phyloP scores from a whole-genome alignment of 1,139 yeast genomes.

The Lipomyces yarrowii region DNA sequence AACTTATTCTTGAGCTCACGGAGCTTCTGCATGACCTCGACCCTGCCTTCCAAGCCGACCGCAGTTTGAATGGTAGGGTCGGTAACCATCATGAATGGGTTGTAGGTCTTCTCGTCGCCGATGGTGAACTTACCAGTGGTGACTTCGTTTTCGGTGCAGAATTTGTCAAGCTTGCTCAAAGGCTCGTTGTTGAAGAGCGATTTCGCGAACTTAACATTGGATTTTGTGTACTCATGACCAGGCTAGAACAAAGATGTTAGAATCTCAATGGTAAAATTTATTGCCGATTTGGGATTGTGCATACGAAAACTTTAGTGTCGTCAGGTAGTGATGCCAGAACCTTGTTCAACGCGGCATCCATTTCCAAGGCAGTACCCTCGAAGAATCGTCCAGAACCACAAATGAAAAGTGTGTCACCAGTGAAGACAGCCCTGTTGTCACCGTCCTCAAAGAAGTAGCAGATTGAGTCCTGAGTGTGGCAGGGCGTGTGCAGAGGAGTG shows the following conservation, averaged over 20 bases:
- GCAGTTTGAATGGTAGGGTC: constrained; percentile 59
- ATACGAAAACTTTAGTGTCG: constrained; percentile 61
- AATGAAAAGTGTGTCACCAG: constrained; percentile 92
- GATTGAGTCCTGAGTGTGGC: constrained; percentile 89
- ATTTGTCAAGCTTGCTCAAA: constrained; percentile 57
- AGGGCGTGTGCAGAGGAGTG: constrained; percentile 90
- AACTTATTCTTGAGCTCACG: constrained; percentile 66
- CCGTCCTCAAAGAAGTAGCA: constrained; percentile 77
- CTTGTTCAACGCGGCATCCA: constrained; percentile 69
- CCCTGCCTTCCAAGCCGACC: constrained; percentile 49
- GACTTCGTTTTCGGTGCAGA: constrained; percentile 57
- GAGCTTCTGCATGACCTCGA: constrained; percentile 63
- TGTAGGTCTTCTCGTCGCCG: constrained; percentile 75
- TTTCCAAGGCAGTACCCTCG: constrained; percentile 77
- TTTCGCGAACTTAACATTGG: constrained; percentile 75
- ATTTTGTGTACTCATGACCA: constrained; percentile 92
- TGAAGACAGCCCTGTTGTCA: constrained; percentile 72
- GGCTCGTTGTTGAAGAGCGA: constrained; percentile 60
- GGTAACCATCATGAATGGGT: constrained; percentile 82
- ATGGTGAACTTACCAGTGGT: constrained; percentile 87
- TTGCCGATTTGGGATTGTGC: neutral
- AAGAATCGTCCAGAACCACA: constrained; percentile 97
- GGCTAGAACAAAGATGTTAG: constrained; percentile 49
- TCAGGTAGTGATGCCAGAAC: constrained; percentile 63
- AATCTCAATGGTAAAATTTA: neutral